Percentiles rank a stretch among this genome's conserved stretches.
phyloP scores from a whole-genome alignment of 129 eudicot genomes.

The Pittosporum tobira region DNA sequence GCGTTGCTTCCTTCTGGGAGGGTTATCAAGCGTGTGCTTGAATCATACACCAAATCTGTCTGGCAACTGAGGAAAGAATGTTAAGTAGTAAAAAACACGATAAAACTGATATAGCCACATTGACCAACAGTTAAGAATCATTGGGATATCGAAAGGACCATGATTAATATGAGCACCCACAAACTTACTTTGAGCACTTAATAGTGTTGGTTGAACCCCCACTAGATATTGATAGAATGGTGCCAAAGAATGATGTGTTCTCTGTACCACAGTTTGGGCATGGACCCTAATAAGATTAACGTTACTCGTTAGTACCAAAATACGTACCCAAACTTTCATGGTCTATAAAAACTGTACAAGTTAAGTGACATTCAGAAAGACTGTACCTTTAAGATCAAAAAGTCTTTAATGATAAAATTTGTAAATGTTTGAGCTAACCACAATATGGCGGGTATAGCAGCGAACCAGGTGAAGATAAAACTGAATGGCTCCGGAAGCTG shows the following conservation, averaged over 20 bases:
- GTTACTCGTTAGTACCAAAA: not conserved
- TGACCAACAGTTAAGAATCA: not conserved
- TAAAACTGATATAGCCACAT: not conserved
- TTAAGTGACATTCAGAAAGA: constrained; percentile 6
- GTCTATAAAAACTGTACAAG: not conserved
- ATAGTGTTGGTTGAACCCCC: constrained; percentile 71
- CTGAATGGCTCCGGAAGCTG: constrained; percentile 99
- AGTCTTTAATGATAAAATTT: constrained; percentile 61
- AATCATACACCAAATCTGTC: constrained; percentile 63
- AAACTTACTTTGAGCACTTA: constrained; percentile 74
- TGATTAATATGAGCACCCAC: not conserved
- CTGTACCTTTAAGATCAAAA: constrained; percentile 72
- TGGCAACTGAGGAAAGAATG: constrained; percentile 50
- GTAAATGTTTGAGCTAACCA: constrained; percentile 62
- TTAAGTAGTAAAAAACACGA: not conserved
- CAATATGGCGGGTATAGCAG: constrained; percentile 76
- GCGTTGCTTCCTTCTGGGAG: constrained; percentile 83
- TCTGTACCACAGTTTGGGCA: constrained; percentile 98
- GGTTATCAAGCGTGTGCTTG: constrained; percentile 25
- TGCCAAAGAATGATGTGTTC: constrained; percentile 85
- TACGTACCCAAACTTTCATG: not conserved
- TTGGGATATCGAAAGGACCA: not conserved
- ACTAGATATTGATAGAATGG: constrained; percentile 72
- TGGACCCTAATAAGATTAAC: constrained; percentile 58
- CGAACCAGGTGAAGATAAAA: constrained; percentile 98